A percentile compares a stretch with the other conserved stretches of the same genome.
Conservation (phyloP, 2,329 filamentous ascomycete species). For the Alternaria sp. region DNA sequence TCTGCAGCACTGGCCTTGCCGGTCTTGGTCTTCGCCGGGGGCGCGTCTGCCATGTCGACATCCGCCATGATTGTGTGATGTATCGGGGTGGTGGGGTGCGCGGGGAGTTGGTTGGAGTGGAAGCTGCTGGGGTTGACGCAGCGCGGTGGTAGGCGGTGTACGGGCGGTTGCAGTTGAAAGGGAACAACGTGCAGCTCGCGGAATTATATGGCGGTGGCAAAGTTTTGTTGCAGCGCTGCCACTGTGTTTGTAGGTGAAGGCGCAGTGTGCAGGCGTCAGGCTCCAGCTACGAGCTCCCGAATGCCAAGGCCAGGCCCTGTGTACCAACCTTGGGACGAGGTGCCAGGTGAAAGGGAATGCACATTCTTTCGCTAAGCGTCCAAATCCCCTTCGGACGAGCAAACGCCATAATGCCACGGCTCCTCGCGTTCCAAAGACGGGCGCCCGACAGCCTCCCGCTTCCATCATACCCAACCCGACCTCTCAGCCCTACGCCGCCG, state of each 20-base stretch:
- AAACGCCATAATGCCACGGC: not conserved
- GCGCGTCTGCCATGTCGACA: slow-evolving; percentile 93
- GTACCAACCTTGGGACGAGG: slow-evolving; percentile 1
- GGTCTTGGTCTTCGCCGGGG: slow-evolving; percentile 60
- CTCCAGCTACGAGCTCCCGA: slow-evolving; percentile 17
- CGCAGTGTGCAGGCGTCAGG: slow-evolving; percentile 15
- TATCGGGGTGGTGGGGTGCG: slow-evolving; percentile 26
- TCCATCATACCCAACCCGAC: slow-evolving; percentile 1
- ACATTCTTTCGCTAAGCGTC: not conserved
- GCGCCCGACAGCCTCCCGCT: not conserved
- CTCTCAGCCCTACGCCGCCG: slow-evolving; percentile 27
- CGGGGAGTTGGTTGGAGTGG: slow-evolving; percentile 22
- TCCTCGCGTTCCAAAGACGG: not conserved
- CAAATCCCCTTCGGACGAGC: not conserved
- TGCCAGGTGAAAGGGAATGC: not conserved
- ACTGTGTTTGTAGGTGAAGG: slow-evolving; percentile 2
- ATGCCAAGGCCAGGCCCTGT: slow-evolving; percentile 20
- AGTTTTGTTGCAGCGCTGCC: slow-evolving; percentile 1
- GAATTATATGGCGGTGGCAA: slow-evolving; percentile 5
- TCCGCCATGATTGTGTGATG: slow-evolving; percentile 74
- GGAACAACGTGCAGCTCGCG: slow-evolving; percentile 7
- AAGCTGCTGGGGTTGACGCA: slow-evolving; percentile 3
- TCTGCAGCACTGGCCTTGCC: slow-evolving; percentile 59
- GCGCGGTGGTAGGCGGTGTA: not conserved
- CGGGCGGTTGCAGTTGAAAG: not conserved